Evolutionary conservation across 2,329 filamentous ascomycete genomes (phyloP), one percentile per base, ranked within the genome.

Genomic region (Fusarium sp.): DNA sequence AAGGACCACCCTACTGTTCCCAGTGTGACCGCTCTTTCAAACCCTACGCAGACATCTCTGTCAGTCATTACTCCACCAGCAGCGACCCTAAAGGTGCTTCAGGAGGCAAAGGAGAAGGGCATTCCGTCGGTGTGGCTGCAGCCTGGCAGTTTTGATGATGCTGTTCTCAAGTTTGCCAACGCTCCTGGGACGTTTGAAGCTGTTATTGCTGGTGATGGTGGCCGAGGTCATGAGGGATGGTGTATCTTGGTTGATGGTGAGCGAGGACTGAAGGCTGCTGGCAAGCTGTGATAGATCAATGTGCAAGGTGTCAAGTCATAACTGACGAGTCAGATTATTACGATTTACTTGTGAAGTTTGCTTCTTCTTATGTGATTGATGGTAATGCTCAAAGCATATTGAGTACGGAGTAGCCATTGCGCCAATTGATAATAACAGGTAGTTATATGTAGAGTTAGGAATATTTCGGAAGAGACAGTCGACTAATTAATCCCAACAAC

Each of bases 201-300:
- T 41, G 92, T 94, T 39, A 91, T 93, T 45, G 89, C 86, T 69
- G 90, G 87, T 11, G 85, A 91, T 41, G 90, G 91, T 33, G 90
- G 91, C 31, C 78, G 82, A 33, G 93, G 93, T 12, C 82, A 84
- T 55, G 93, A 95, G 78, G 94, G 94, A 2, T 97, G 94, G 93
- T 97, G 94, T 82, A 92, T 97, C 29, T 85, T 97, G 48, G 93
- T 97, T 16, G 93, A 97, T 81, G 94, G 94, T 1, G 93, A 95
- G 73, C 84, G 81, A 78, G 90, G 89, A 3, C 76, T 92, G 76
- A 85, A 84, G 77, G 85, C 81, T 42, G 88, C 85, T 23, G 89
- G 87, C 35, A 90, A 89, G 82, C 78, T 88, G 61, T 85, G 68
- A 76, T 33, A 18, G 33, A 49, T 25, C 14, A 9, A 33, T 21